A percentile compares a stretch with the other conserved stretches of the same genome.
These are phyloP conservation scores for Phytopythium helicoides DNA, from an alignment of 352 stramenopile genomes.

Conservation along the genomic window DNA sequence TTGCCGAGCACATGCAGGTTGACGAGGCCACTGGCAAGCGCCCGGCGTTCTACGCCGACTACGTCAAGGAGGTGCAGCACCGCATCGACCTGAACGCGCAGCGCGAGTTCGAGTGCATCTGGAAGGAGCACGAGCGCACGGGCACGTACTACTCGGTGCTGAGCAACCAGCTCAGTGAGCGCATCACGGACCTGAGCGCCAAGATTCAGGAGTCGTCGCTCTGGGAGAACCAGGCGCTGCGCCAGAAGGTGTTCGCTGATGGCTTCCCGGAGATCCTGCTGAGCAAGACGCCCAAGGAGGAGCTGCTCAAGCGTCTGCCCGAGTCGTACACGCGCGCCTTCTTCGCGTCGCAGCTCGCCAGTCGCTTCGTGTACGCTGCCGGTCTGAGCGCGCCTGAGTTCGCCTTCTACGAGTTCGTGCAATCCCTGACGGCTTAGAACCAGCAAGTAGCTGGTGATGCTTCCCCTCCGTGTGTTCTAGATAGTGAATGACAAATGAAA, in stretches of 20 bases:
- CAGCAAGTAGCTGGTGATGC: no score
- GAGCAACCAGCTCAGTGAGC: conserved; percentile 74
- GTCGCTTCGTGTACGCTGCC: conserved; percentile 78
- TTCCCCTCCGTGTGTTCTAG: no score
- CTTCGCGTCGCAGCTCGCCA: conserved; percentile 80
- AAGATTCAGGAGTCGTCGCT: conserved; percentile 79
- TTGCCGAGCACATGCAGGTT: conserved; percentile 81
- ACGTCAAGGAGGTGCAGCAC: conserved; percentile 78
- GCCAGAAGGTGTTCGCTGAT: conserved; percentile 69
- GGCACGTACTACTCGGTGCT: conserved; percentile 71
- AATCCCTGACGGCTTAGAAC: conserved; percentile 32
- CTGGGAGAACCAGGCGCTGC: conserved; percentile 64
- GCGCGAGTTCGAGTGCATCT: conserved; percentile 85
- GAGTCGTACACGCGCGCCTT: conserved; percentile 79
- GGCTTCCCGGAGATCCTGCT: conserved; percentile 76
- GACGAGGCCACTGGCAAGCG: conserved; percentile 49
- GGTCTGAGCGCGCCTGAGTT: conserved; percentile 74
- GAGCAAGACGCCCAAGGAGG: conserved; percentile 48
- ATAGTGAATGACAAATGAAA: no score
- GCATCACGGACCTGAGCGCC: conserved; percentile 77
- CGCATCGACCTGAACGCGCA: conserved; percentile 79
- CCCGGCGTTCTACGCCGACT: conserved; percentile 71
- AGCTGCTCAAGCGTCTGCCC: conserved; percentile 66
- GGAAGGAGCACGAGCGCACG: conserved; percentile 68
- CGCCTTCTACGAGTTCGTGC: conserved; percentile 86